These are phyloP conservation scores for Neurospora sp. DNA, from an alignment of 495 filamentous ascomycete species.

Conservation along the genomic window DNA sequence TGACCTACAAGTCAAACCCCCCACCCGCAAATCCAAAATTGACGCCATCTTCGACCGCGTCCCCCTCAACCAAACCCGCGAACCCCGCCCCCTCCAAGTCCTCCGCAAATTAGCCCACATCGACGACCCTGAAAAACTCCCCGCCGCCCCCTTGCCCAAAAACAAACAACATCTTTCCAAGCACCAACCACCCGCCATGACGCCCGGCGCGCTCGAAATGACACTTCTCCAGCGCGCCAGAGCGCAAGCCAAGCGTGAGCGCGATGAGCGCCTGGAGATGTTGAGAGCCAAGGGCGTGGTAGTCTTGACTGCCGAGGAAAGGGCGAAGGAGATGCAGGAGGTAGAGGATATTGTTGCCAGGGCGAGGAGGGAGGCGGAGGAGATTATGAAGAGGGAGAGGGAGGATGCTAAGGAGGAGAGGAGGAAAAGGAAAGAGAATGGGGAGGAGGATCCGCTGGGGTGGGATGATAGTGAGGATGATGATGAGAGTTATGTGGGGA, in stretches of 20 bases:
- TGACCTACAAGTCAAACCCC: constrained; percentile 27
- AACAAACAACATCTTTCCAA: constrained; percentile 9
- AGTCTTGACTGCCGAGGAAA: constrained; percentile 79
- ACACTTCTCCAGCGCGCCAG: constrained; percentile 58
- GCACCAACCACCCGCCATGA: constrained; percentile 43
- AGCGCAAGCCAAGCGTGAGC: constrained; percentile 67
- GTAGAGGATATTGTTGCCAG: constrained; percentile 82
- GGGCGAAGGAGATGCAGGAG: constrained; percentile 62
- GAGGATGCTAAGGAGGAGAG: constrained; percentile 54
- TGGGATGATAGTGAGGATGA: constrained; percentile 49
- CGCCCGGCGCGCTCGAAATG: constrained; percentile 55
- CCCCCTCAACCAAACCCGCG: constrained; percentile 44
- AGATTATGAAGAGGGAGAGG: constrained; percentile 67
- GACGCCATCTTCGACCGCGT: constrained; percentile 61
- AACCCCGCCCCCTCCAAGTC: constrained; percentile 53
- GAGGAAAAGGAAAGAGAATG: constrained; percentile 38
- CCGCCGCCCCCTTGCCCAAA: constrained; percentile 10
- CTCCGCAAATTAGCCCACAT: constrained; percentile 68
- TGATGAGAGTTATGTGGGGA: constrained; percentile 37
- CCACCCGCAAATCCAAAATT: constrained; percentile 26
- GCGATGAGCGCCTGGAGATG: constrained; percentile 67
- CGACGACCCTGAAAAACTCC: constrained; percentile 41
- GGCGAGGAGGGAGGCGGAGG: constrained; percentile 69
- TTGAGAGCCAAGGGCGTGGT: constrained; percentile 68
- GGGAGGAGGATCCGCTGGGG: constrained; percentile 41